Conservation (phyloP, 768 basidiomycete species). For the Rhizopogon salebrosus region DNA sequence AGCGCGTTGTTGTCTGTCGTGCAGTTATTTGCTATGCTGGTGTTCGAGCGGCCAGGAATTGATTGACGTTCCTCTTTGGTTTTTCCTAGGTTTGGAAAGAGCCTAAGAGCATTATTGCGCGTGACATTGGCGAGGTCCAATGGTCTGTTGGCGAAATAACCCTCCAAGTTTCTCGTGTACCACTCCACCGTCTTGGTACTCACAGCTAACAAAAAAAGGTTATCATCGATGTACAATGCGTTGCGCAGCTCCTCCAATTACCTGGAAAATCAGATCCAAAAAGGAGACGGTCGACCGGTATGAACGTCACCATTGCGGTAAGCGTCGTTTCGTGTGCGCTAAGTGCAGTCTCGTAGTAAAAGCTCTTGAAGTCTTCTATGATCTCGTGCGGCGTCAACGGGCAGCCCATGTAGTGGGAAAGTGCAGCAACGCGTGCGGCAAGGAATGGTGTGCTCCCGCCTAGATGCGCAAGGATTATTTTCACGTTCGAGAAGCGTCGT, state of each 20-base stretch:
- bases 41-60: not conserved
- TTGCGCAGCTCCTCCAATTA: slow-evolving; percentile 21
- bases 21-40: not conserved
- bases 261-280: slow-evolving; percentile 81
- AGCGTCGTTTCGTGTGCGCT: slow-evolving; percentile 52
- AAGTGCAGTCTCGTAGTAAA: slow-evolving; percentile 73
- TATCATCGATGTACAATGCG: not conserved
- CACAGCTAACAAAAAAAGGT: slow-evolving; percentile 44
- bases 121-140: slow-evolving; percentile 39
- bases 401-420: slow-evolving; percentile 70
- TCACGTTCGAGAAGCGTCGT: slow-evolving; percentile 52
- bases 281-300: slow-evolving; percentile 45
- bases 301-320: slow-evolving; percentile 45
- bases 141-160: slow-evolving; percentile 39
- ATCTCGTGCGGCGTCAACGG: slow-evolving; percentile 58
- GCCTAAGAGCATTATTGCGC: slow-evolving; percentile 43
- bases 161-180: slow-evolving; percentile 53
- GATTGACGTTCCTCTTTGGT: not conserved
- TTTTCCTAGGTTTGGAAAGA: slow-evolving; percentile 41
- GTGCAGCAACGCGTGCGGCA: slow-evolving; percentile 62
- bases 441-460: slow-evolving; percentile 67
- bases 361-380: slow-evolving; percentile 60
- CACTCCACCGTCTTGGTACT: slow-evolving; percentile 50
- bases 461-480: slow-evolving; percentile 67
- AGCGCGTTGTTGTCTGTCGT: slow-evolving; percentile 7